Evolutionary conservation across 2,329 filamentous ascomycete genomes (phyloP), one percentile per base, ranked within the genome.

Genomic region (Hymenoscyphus repandus): DNA sequence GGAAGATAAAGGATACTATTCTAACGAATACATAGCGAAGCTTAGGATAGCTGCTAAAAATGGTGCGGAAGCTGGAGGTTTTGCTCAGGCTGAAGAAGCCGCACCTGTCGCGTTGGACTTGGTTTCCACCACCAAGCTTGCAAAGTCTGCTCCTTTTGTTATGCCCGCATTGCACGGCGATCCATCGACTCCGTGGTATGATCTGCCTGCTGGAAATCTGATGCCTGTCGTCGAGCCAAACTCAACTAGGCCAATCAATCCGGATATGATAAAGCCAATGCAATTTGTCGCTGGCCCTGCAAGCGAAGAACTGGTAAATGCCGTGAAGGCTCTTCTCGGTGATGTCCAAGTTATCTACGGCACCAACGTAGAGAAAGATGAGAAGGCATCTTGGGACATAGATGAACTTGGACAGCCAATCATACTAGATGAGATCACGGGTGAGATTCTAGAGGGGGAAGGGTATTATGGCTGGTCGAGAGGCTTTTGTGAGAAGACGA

Each of bases 381-480:
- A 80, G 15, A 73, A 74, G 12, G 69, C 72, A 1, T 64, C 74
- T 5, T 68, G 75, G n/a, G 83, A 89, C 56, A 71, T 92, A n/a
- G 85, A 89, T 62, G 82, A 85, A 57, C 74, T 93, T 52, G 90
- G 89, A 10, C 85, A 93, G 64, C 70, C 77, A 13, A 72, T 89
- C 47, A 70, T 83, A 15, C 66, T 80, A 2, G 82, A 90, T 59
- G 80, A 85, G 58, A 70, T 80, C n/a, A 85, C 80, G 0, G 83
- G 83, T 0, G 70, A 66, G n/a, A 61, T 84, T 1, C 65, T 83
- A 6, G 74, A 76, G 6, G 84, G 83, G 1, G 83, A 88, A 56
- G 88, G 86, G 1, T 95, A 95, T 66, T 95, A 95, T 64, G 90
- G 90, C 54, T 95, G 90, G 90, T 92, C 89, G 5, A 78, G 80